Base-by-base conservation (phyloP, 1,284 basidiomycete genomes). In the Testicularia cyperi region DNA sequence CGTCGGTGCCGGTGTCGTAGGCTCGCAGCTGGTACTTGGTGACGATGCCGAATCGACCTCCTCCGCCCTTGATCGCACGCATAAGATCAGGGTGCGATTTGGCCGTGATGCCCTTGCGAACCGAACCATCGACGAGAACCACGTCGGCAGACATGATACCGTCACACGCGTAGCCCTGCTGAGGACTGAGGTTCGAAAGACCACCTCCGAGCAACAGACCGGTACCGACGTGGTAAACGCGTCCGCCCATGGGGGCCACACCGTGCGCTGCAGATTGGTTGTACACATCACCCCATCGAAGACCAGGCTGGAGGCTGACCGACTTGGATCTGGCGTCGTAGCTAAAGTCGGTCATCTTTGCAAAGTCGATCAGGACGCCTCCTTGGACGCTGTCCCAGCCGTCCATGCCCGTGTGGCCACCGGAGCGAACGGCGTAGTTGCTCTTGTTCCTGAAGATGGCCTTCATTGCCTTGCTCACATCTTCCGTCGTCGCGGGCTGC, bases 11-110 rank as follows among this genome's bases (percentile, higher is more conserved):
- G 4, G 47, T 52, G 8, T 38, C 38, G 36, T 40, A 47, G 0
- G 48, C 49, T 14, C 18, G 29, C 1, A 58, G 37, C 13, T 38
- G 25, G 47, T 68, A 68, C 0, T 16, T 21, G 2, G 63, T 63
- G n/a, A 68, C 66, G 10, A 68, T 29, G n/a, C 65, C 65, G 32
- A 57, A 58, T 10, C 49, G 18, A 18, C 56, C 61, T 4, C 65
- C 65, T 1, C 63, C 60, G 9, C 65, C 65, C 23, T 67, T 66
- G 34, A 68, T 49, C 2, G 55, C 53, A 6, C 46, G 33, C 2
- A 68, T 30, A n/a, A 66, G 40, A 6, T 26, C 9, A 2, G 44
- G 30, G 16, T 65, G 42, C 6, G 39, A 21, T 2, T 32, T 6
- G 1, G 36, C 40, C 9, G 40, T 32, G 0, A 62, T 43, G 0